Base-by-base conservation (phyloP, 352 stramenopile species). In the Globisporangium yorkense region DNA sequence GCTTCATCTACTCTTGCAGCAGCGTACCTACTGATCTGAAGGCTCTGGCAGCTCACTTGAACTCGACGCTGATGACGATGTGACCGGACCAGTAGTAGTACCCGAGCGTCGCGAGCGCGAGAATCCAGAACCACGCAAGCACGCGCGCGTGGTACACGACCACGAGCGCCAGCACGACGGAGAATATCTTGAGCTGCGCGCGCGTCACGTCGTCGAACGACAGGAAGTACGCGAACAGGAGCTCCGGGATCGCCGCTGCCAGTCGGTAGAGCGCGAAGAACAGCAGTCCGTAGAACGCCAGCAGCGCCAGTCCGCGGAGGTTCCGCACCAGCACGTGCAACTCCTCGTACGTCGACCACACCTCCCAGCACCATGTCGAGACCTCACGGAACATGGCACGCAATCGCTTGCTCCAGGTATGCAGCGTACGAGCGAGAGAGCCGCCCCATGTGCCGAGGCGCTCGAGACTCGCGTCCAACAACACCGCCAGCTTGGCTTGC, bases 81-180 rank as follows among this genome's bases (percentile, higher is more conserved):
- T 84, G 71, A 21, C 74, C 74, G 4, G 69, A 84, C 71, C 74
- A 84, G 56, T 79, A 79, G 65, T 80, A 84, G 54, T 76, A 84
- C 20, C 29, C 57, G 2, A 57, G 39, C 15, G 68, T 31, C 0
- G 53, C 52, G 20, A 46, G 63, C n/a, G 67, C 10, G 1, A 64
- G 20, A 33, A 74, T n/a, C 74, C 71, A 80, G 40, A 80, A 75
- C 62, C 64, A 74, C 69, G 66, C 76, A 18, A 69, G 49, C 48
- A 66, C 53, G 2, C 70, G 68, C 20, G 78, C 59, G 21, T 75
- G 63, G 52, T 79, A 77, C 27, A 78, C 20, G 0, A 43, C 29
- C 13, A 69, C 57, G 9, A 55, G 21, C 6, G 66, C 6, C 13
- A 71, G 48, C 5, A 75, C 52, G n/a, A 63, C 59, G 0, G 50